Conservation (phyloP, 2,329 filamentous ascomycete species). For the Xylariaceae sp. region DNA sequence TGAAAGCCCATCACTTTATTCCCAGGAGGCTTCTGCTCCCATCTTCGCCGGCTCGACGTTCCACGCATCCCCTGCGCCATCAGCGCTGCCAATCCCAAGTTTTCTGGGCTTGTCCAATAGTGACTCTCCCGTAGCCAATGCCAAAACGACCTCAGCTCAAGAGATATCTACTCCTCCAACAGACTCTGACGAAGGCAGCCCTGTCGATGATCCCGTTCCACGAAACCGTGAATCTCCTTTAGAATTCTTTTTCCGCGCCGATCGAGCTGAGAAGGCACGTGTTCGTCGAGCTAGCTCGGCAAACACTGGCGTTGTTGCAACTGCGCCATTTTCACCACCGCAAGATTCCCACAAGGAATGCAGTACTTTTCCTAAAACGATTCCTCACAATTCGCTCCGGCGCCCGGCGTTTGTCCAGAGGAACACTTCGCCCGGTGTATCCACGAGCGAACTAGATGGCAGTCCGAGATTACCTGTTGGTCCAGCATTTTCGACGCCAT, state of each 20-base stretch:
- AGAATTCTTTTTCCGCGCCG: slow-evolving; percentile 88
- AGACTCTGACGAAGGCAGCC: slow-evolving; percentile 59
- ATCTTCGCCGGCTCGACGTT: slow-evolving; percentile 94
- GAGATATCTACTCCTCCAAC: slow-evolving; percentile 60
- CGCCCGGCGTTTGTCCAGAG: slow-evolving; percentile 48
- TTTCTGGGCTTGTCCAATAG: slow-evolving; percentile 80
- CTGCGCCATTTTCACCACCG: slow-evolving; percentile 61
- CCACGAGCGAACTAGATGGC: slow-evolving; percentile 72
- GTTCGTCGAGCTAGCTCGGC: slow-evolving; percentile 61
- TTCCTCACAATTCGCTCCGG: slow-evolving; percentile 42
- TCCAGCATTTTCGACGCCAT: slow-evolving; percentile 73
- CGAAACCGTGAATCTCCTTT: slow-evolving; percentile 72
- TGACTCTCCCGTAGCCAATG: slow-evolving; percentile 62
- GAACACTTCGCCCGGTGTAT: slow-evolving; percentile 61
- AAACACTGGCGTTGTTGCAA: slow-evolving; percentile 47
- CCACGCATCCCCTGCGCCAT: slow-evolving; percentile 91
- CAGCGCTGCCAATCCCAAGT: slow-evolving; percentile 86
- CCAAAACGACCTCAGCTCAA: slow-evolving; percentile 48
- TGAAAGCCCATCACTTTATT: slow-evolving; percentile 54
- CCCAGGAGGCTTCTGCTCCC: slow-evolving; percentile 56
- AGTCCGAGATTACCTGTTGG: slow-evolving; percentile 62
- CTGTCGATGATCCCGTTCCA: slow-evolving; percentile 44
- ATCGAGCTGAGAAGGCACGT: slow-evolving; percentile 76
- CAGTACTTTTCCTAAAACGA: slow-evolving; percentile 42
- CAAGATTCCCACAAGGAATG: slow-evolving; percentile 47